Conservation (phyloP, 2,329 filamentous ascomycete genomes). For the Leptographium wingfieldii region DNA sequence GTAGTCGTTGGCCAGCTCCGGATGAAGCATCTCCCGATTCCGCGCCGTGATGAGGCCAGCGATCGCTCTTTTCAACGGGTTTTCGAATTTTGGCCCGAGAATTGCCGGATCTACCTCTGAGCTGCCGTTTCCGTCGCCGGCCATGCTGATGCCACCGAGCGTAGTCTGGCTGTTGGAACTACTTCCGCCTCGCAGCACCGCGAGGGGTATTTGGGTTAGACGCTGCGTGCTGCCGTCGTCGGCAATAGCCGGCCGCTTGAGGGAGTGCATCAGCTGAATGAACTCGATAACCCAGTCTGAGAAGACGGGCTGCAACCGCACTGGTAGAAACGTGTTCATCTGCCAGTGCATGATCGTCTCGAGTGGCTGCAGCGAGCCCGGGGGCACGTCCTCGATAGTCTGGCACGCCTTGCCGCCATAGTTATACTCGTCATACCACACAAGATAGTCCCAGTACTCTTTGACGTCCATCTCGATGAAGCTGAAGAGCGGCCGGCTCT, state of each 20-base stretch:
- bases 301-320: slow-evolving; percentile 70
- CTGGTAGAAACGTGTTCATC: slow-evolving; percentile 76
- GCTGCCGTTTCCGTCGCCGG: slow-evolving; percentile 23
- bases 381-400: slow-evolving; percentile 53
- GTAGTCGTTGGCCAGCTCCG: slow-evolving; percentile 79
- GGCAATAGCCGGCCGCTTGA: slow-evolving; percentile 58
- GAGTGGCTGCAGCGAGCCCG: slow-evolving; percentile 7
- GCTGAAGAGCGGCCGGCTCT: slow-evolving; percentile 87
- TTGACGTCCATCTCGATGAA: slow-evolving; percentile 96
- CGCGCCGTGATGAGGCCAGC: slow-evolving; percentile 70
- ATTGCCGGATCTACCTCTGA: slow-evolving; percentile 45
- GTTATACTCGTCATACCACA: slow-evolving; percentile 99
- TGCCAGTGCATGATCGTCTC: slow-evolving; percentile 98
- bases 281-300: slow-evolving; percentile 91
- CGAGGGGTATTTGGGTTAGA: slow-evolving; percentile 41
- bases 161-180: slow-evolving; percentile 28
- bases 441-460: slow-evolving; percentile 97
- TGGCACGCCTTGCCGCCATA: slow-evolving; percentile 90
- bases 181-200: slow-evolving; percentile 27
- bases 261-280: slow-evolving; percentile 80
- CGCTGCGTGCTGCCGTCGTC: slow-evolving; percentile 36
- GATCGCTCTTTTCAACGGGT: slow-evolving; percentile 82
- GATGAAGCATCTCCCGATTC: slow-evolving; percentile 78
- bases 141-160: slow-evolving; percentile 15
- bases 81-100: slow-evolving; percentile 73